phyloP scores from a whole-genome alignment of 306 rosid species.

The Chamaecrista fasciculata region DNA sequence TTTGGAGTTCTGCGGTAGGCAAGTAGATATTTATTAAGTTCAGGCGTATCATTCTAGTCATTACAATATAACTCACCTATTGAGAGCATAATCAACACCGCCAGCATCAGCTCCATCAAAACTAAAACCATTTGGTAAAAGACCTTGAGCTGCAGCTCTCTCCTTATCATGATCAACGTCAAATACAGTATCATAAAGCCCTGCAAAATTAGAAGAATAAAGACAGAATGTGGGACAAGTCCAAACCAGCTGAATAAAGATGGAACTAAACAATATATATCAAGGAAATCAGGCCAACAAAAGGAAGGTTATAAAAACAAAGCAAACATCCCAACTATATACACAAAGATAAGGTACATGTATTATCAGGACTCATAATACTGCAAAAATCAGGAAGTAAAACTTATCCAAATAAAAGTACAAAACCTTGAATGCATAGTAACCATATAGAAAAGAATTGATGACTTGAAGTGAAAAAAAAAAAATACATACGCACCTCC shows the following conservation, averaged over 20 bases:
- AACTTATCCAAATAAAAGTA: not conserved
- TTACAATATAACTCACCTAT: constrained; percentile 54
- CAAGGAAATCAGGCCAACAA: not conserved
- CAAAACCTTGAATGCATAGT: not conserved
- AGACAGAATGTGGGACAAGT: constrained; percentile 21
- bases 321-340: not conserved
- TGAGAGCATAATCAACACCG: constrained; percentile 90
- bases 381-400: not conserved
- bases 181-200: constrained; percentile 85
- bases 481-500: constrained; percentile 46
- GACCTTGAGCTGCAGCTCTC: constrained; percentile 77
- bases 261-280: not conserved
- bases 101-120: constrained; percentile 89
- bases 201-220: constrained; percentile 37
- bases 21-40: constrained; percentile 19
- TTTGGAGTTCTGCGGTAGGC: constrained; percentile 11
- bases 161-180: constrained; percentile 79
- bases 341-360: constrained; percentile 3
- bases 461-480: not conserved
- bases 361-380: not conserved
- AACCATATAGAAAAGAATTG: not conserved
- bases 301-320: not conserved
- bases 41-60: constrained; percentile 9
- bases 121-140: constrained; percentile 87
- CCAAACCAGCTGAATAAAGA: not conserved